Evolutionary conservation across 1,139 yeast genomes (phyloP), one percentile per base, ranked within the genome.

Genomic region (Nakaseomyces nivariensis): DNA sequence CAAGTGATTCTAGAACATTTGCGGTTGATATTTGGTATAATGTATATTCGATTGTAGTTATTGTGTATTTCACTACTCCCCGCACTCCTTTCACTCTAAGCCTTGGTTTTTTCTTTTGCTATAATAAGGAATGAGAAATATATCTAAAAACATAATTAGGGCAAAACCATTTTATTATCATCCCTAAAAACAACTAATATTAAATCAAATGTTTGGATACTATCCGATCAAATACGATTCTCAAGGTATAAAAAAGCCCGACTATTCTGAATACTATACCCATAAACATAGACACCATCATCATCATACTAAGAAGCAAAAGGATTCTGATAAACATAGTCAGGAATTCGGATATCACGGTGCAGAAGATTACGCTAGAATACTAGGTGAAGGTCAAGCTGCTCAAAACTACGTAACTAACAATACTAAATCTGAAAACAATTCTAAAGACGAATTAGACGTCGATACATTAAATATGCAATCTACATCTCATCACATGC

Each of bases 361-460:
- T 6, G 45, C 46, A 5, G 48, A 43, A 22, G 53, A 53, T 24
- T 53, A 54, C 45, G 50, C 49, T 24, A 45, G 41, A 11, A 44
- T 51, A 13, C 37, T 53, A 32, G 55, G 54, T 8, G 57, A 52
- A 46, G 58, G 57, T 2, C 58, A 56, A 40, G 50, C 48, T 22
- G 50, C 50, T 32, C 51, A 53, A 17, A 49, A 49, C 25, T 54
- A 55, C 27, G 48, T 45, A 8, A 47, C 36, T 45, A 44, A 29
- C 31, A 29, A 29, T 29, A 29, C 31, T 29, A 29, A 29, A 29
- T 7, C 31, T 29, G 9, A 29, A 6, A 7, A 6, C 6, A 9
- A 29, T 9, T 29, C 31, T 1, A 9, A 29, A 29, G 31, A 29
- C 6, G 31, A 29, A 29, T 2, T 7, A 13, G 48, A 10, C 43